Evolutionary conservation across 2,329 filamentous ascomycete genomes (phyloP).

Genomic region (Phaeosphaeria sp.): DNA sequence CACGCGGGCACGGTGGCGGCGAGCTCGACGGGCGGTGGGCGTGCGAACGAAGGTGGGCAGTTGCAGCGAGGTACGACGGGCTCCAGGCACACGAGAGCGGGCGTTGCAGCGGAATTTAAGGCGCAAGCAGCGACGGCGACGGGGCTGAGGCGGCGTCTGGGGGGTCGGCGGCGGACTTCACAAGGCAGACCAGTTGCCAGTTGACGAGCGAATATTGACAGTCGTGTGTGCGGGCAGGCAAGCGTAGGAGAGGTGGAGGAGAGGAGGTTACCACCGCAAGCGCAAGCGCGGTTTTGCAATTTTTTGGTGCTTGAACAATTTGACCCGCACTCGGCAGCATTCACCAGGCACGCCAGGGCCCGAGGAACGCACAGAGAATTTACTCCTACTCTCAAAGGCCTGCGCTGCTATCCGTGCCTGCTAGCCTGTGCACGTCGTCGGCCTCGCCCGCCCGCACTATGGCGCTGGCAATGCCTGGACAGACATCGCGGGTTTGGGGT

Average conservation of each 20-base stretch:
- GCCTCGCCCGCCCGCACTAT: background rate
- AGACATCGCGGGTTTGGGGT: background rate
- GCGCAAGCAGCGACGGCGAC: slow-evolving; percentile 29
- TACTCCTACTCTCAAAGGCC: slow-evolving; percentile 1
- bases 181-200: slow-evolving; percentile 35
- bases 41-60: slow-evolving; percentile 16
- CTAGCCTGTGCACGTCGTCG: slow-evolving; percentile 2
- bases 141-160: slow-evolving; percentile 36
- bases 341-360: slow-evolving; percentile 12
- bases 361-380: slow-evolving; percentile 21
- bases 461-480: slow-evolving; percentile 2
- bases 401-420: background rate
- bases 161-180: slow-evolving; percentile 26
- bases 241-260: slow-evolving; percentile 30
- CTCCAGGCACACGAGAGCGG: slow-evolving; percentile 34
- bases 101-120: slow-evolving; percentile 14
- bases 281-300: slow-evolving; percentile 18
- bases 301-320: slow-evolving; percentile 24
- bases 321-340: slow-evolving; percentile 22
- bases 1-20: background rate
- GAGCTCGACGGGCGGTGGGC: slow-evolving; percentile 4
- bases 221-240: slow-evolving; percentile 42
- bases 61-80: slow-evolving; percentile 29
- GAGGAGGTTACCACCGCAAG: slow-evolving; percentile 20
- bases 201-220: slow-evolving; percentile 36